Percentiles rank a stretch among this genome's conserved stretches.
Evolutionary conservation across 768 basidiomycete species (phyloP).

Genomic region (Neoboletus subvelutipes): DNA sequence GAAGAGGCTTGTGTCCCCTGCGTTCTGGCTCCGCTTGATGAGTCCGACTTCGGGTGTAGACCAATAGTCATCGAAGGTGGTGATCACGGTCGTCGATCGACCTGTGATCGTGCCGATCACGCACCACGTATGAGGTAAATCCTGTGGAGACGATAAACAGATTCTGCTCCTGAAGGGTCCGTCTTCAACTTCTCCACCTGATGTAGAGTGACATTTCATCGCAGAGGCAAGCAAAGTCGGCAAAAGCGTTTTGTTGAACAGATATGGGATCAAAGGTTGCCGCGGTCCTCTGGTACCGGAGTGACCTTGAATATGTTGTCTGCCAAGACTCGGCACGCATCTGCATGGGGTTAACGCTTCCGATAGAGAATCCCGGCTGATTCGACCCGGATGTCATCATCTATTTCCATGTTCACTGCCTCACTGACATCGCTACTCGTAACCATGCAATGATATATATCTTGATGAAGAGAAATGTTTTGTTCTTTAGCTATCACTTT

Average conservation of each 20-base stretch:
- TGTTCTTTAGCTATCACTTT: not conserved
- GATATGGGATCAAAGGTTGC: too few relatives aligned
- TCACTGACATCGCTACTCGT: not conserved
- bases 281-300: too few relatives aligned
- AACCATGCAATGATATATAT: not conserved
- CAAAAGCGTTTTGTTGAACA: too few relatives aligned
- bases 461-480: too few relatives aligned
- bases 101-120: too few relatives aligned
- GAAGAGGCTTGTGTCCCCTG: not conserved
- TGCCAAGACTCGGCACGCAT: too few relatives aligned
- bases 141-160: conserved; percentile 19
- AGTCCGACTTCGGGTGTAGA: conserved; percentile 8
- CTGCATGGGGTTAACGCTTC: too few relatives aligned
- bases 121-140: too few relatives aligned
- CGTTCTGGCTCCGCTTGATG: conserved; percentile 17
- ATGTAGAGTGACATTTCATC: conserved; percentile 21
- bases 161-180: conserved; percentile 2
- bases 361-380: not conserved
- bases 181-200: conserved; percentile 6
- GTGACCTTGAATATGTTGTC: too few relatives aligned
- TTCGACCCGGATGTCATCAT: too few relatives aligned
- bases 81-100: conserved; percentile 9
- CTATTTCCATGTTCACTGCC: not conserved
- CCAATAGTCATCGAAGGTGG: conserved; percentile 5
- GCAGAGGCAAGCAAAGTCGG: not conserved